phyloP scores from a whole-genome alignment of 1,284 basidiomycete species.

The Microbotryum scabiosae region DNA sequence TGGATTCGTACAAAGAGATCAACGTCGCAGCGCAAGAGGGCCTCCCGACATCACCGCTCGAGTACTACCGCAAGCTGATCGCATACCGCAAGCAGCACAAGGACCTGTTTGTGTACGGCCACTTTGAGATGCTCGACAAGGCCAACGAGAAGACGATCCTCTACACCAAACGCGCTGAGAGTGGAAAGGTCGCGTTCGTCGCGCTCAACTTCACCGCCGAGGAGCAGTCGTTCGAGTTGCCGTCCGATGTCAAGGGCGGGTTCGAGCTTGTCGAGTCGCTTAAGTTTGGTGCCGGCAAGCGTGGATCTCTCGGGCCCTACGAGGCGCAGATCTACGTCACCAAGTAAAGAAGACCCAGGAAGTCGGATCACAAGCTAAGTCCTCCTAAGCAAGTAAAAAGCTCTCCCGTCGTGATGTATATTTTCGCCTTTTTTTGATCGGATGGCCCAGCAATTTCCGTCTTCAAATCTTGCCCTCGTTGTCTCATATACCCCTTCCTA shows the following conservation, averaged over 20 bases:
- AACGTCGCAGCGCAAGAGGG: slow-evolving; percentile 52
- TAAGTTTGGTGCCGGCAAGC: not conserved
- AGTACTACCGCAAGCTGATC: slow-evolving; percentile 55
- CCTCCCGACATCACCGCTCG: slow-evolving; percentile 46
- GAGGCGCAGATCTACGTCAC: not conserved
- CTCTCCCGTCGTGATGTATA: no score
- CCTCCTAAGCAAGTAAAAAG: no score
- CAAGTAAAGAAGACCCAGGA: not conserved
- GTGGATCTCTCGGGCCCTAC: not conserved
- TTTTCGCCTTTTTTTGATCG: no score
- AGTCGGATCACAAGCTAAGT: no score
- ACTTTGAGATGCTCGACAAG: slow-evolving; percentile 48
- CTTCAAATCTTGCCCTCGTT: no score
- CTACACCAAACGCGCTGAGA: slow-evolving; percentile 47
- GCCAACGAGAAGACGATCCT: slow-evolving; percentile 51
- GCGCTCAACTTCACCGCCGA: slow-evolving; percentile 50
- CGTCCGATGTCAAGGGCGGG: not conserved
- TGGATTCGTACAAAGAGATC: slow-evolving; percentile 57
- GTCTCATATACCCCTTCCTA: no score
- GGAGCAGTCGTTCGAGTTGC: slow-evolving; percentile 22
- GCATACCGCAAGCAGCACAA: slow-evolving; percentile 48
- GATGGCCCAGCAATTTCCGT: no score
- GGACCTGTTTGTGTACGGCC: slow-evolving; percentile 46
- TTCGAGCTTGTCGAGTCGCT: not conserved
- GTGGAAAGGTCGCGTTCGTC: slow-evolving; percentile 41